phyloP scores from a whole-genome alignment of 495 filamentous ascomycete genomes.

The Penicillium turbatum region DNA sequence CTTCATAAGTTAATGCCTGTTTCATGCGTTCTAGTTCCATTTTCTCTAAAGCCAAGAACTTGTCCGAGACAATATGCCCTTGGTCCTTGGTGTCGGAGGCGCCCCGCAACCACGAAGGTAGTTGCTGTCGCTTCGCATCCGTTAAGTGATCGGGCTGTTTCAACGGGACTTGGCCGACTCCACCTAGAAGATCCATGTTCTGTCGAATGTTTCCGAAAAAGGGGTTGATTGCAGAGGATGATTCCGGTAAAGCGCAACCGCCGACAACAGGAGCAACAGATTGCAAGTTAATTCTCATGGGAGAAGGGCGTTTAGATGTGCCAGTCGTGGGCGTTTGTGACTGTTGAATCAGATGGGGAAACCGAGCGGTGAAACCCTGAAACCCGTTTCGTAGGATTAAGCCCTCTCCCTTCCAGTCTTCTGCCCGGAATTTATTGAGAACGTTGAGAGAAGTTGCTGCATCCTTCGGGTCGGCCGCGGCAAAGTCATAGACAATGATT shows the following conservation, averaged over 20 bases:
- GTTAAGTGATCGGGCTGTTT: conserved; percentile 59
- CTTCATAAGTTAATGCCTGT: conserved; percentile 69
- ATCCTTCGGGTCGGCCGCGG: conserved; percentile 72
- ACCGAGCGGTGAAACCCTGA: conserved; percentile 45
- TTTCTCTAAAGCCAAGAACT: conserved; percentile 79
- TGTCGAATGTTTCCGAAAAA: conserved; percentile 97
- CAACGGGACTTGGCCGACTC: conserved; percentile 85
- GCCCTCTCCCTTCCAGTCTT: conserved; percentile 72
- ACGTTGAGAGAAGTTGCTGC: conserved; percentile 73
- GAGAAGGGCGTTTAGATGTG: conserved; percentile 37
- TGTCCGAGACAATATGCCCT: conserved; percentile 75
- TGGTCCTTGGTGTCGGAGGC: conserved; percentile 62
- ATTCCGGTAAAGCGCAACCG: conserved; percentile 76
- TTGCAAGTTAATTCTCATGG: conserved; percentile 47
- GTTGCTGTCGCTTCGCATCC: conserved; percentile 32
- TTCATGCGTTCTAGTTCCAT: conserved; percentile 87
- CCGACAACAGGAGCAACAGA: conserved; percentile 74
- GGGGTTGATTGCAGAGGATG: conserved; percentile 66
- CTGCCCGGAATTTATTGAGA: conserved; percentile 83
- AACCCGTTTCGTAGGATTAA: conserved; percentile 65
- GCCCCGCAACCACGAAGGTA: conserved; percentile 75
- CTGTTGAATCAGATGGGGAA: conserved; percentile 41
- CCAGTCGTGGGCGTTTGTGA: conserved; percentile 18
- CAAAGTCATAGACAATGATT: conserved; percentile 83
- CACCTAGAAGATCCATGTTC: conserved; percentile 92